These are phyloP conservation scores for grape (Vitis vinifera) DNA, from an alignment of 164 flowering plant genomes.

Conservation along the genomic window ASM3070453v1 NC_081810.1:2125001-2125500, in stretches of 20 bases:
- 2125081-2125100: constrained; percentile 6
- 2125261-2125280: constrained; percentile 3
- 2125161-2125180: constrained; percentile 24
- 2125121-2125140: constrained; percentile 29
- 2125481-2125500: too few species aligned
- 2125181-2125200: constrained; percentile 32
- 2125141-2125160: constrained; percentile 20
- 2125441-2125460: too few species aligned
- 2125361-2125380: constrained; percentile 13
- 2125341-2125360: constrained; percentile 15
- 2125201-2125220: constrained; percentile 28
- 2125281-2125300: constrained; percentile 9
- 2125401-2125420: too few species aligned
- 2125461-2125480: too few species aligned
- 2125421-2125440: too few species aligned
- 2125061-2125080: constrained; percentile 28
- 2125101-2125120: neutral
- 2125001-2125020: constrained; percentile 28
- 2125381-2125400: too few species aligned
- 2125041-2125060: constrained; percentile 24
- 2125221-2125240: constrained; percentile 25
- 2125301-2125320: too few species aligned
- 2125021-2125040: constrained; percentile 19
- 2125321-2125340: constrained; percentile 11
- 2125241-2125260: constrained; percentile 30